Evolutionary conservation across 116 monocot genomes (phyloP).

Genomic region (Trichopus zeylanicus): DNA sequence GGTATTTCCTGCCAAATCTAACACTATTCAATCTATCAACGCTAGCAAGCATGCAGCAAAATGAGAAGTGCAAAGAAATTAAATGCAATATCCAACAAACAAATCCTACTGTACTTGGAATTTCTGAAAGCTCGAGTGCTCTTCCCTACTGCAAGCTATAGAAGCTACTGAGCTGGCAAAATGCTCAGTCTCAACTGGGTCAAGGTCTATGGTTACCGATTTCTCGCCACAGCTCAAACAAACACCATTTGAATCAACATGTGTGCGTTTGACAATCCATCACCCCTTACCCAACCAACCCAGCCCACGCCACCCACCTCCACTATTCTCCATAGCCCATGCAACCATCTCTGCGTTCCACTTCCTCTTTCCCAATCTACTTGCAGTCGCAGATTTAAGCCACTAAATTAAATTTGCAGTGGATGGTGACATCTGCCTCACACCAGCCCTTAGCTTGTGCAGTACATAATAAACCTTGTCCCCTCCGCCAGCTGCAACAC

Average conservation of each 20-base stretch:
- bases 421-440: conserved; percentile 52
- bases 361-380: conserved; percentile 69
- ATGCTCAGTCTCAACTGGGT: conserved; percentile 64
- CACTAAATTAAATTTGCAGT: conserved; percentile 55
- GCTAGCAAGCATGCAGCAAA: neutral
- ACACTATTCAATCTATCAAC: too few relatives aligned
- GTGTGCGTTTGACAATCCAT: conserved; percentile 38
- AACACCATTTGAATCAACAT: conserved; percentile 37
- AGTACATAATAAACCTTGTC: conserved; percentile 64
- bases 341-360: conserved; percentile 25
- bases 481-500: conserved; percentile 32
- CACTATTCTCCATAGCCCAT: conserved; percentile 48
- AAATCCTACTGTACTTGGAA: conserved; percentile 45
- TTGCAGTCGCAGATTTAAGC: conserved; percentile 52
- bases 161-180: conserved; percentile 55
- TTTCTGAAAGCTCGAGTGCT: conserved; percentile 51
- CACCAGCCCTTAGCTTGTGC: conserved; percentile 61
- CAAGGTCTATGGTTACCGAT: conserved; percentile 64
- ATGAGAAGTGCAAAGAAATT: neutral
- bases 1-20: too few relatives aligned
- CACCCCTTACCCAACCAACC: conserved; percentile 86
- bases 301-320: conserved; percentile 86
- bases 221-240: conserved; percentile 63
- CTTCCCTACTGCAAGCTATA: conserved; percentile 63
- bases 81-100: neutral